Evolutionary conservation across 345 rosid species (phyloP).

Genomic region (Syzygium jambos): DNA sequence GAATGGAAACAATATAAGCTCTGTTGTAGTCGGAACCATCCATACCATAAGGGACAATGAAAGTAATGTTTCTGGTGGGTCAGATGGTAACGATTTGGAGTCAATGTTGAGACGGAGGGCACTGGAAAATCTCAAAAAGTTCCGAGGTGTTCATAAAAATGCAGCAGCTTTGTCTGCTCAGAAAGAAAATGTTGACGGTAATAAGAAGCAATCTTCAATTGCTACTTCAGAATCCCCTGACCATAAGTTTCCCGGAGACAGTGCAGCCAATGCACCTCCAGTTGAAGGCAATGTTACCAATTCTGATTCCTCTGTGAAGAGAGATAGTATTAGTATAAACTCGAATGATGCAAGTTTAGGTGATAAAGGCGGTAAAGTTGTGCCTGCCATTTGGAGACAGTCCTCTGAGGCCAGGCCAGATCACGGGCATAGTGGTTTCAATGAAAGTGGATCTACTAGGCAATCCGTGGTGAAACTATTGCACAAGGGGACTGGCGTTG

Average conservation of each 20-base stretch:
- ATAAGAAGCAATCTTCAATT: conserved; percentile 8
- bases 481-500: neutral
- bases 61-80: conserved; percentile 12
- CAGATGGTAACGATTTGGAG: conserved; percentile 46
- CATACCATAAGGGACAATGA: conserved; percentile 10
- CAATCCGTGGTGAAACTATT: neutral
- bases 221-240: conserved; percentile 10
- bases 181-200: conserved; percentile 8
- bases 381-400: conserved; percentile 1
- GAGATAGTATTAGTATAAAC: conserved; percentile 2
- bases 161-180: neutral
- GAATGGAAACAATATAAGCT: conserved; percentile 9
- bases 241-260: conserved; percentile 7
- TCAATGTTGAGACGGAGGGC: conserved; percentile 60
- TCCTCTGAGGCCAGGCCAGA: conserved; percentile 5
- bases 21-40: conserved; percentile 7
- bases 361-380: neutral
- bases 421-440: neutral
- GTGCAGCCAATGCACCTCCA: conserved; percentile 3
- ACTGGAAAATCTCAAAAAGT: conserved; percentile 61
- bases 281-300: conserved; percentile 2
- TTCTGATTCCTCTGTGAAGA: neutral
- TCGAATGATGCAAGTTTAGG: conserved; percentile 1
- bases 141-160: conserved; percentile 30
- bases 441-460: neutral